Percentiles rank a stretch among this genome's conserved stretches.
phyloP scores from a whole-genome alignment of 2,329 filamentous ascomycete genomes.

The Apiospora saccharicola region DNA sequence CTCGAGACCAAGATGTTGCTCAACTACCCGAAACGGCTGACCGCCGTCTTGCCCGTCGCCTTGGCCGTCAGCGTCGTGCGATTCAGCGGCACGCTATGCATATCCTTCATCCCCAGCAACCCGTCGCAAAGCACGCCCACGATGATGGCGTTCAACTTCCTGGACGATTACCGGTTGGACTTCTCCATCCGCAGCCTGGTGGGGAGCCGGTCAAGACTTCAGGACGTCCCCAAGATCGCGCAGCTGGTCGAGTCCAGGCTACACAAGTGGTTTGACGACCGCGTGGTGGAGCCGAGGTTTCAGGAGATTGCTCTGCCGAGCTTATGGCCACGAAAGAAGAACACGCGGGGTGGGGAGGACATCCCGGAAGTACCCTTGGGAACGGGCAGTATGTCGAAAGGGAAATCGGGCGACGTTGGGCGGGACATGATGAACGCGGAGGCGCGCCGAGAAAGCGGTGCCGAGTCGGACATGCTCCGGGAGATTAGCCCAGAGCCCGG shows the following conservation, averaged over 20 bases:
- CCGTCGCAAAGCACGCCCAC: conserved; percentile 76
- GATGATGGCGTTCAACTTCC: conserved; percentile 92
- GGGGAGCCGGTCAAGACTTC: conserved; percentile 78
- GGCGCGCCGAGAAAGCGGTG: conserved; percentile 50
- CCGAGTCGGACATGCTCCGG: conserved; percentile 52
- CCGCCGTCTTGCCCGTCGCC: conserved; percentile 90
- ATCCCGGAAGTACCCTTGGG: conserved; percentile 49
- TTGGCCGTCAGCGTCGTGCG: conserved; percentile 90
- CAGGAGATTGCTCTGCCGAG: conserved; percentile 86
- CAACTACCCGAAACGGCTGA: conserved; percentile 91
- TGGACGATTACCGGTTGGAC: conserved; percentile 86
- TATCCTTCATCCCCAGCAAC: conserved; percentile 87
- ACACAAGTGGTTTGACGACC: conserved; percentile 88
- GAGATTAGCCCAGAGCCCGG: conserved; percentile 43
- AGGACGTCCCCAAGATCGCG: conserved; percentile 89
- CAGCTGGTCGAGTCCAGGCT: conserved; percentile 81
- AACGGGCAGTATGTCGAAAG: conserved; percentile 56
- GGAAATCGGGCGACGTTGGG: conserved; percentile 61
- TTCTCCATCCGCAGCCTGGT: conserved; percentile 82
- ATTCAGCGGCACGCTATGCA: conserved; percentile 92
- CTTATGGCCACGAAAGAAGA: conserved; percentile 85
- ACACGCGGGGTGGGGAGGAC: conserved; percentile 77
- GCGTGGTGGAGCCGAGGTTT: conserved; percentile 84
- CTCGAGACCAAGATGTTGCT: conserved; percentile 93
- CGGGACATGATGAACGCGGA: conserved; percentile 60